These are phyloP conservation scores for Cercospora canescens DNA, from an alignment of 2,329 filamentous ascomycete genomes.

Conservation along the genomic window DNA sequence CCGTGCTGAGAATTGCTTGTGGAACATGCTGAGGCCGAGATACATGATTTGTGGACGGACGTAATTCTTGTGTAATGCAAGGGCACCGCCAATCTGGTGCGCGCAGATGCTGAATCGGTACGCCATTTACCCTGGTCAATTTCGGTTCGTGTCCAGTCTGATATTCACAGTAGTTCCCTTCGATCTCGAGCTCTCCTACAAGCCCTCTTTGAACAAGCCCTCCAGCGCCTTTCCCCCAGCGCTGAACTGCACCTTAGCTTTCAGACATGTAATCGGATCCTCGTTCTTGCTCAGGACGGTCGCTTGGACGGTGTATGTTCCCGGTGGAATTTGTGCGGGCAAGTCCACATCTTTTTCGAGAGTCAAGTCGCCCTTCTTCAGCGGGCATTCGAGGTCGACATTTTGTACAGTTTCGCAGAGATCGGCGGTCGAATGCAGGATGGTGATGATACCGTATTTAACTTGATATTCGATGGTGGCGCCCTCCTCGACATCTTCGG, in stretches of 20 bases:
- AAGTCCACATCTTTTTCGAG: slow-evolving; percentile 82
- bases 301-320: slow-evolving; percentile 84
- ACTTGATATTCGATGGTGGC: slow-evolving; percentile 81
- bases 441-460: slow-evolving; percentile 90
- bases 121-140: not conserved
- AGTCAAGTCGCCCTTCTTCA: slow-evolving; percentile 71
- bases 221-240: slow-evolving; percentile 33
- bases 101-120: not conserved
- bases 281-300: slow-evolving; percentile 77
- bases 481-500: slow-evolving; percentile 70
- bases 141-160: not conserved
- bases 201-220: slow-evolving; percentile 27
- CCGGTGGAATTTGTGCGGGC: slow-evolving; percentile 83
- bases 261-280: slow-evolving; percentile 81
- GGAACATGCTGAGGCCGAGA: not conserved
- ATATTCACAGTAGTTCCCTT: not conserved
- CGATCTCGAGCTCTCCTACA: slow-evolving; percentile 13
- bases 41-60: not conserved
- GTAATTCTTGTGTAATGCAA: not conserved
- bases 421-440: slow-evolving; percentile 78
- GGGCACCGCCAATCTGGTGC: not conserved
- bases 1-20: not conserved
- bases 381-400: slow-evolving; percentile 84
- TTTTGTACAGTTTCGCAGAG: slow-evolving; percentile 88
- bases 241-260: slow-evolving; percentile 68